Percentiles rank a stretch among this genome's conserved stretches.
Evolutionary conservation across 768 basidiomycete genomes (phyloP).

Genomic region (Amanita thiersii): DNA sequence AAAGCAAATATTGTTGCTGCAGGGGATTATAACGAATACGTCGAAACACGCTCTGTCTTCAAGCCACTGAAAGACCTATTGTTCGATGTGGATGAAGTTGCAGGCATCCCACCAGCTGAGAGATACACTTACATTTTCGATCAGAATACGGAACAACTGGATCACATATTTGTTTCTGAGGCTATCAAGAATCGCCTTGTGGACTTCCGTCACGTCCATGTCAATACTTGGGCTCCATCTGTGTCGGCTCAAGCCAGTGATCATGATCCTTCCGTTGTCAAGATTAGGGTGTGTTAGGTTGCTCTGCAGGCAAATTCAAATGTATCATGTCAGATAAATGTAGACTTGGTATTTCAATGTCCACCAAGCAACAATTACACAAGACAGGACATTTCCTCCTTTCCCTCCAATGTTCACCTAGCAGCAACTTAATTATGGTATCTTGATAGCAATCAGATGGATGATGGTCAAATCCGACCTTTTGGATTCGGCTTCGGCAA

Average conservation of each 20-base stretch:
- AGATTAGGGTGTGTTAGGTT: constrained; percentile 38
- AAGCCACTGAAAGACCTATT: constrained; percentile 31
- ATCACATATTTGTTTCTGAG: constrained; percentile 47
- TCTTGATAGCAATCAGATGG: too few relatives aligned
- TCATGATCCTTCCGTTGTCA: constrained; percentile 53
- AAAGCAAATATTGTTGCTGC: constrained; percentile 44
- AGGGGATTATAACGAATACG: constrained; percentile 58
- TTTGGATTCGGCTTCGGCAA: too few relatives aligned
- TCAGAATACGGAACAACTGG: constrained; percentile 50
- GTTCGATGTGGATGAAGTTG: constrained; percentile 43
- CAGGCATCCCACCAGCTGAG: constrained; percentile 37
- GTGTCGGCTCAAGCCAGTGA: constrained; percentile 39
- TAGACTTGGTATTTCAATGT: too few relatives aligned
- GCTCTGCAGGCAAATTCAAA: too few relatives aligned
- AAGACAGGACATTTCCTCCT: too few relatives aligned
- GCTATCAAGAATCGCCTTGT: constrained; percentile 32
- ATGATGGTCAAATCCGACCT: too few relatives aligned
- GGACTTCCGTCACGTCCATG: constrained; percentile 50
- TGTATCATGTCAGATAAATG: too few relatives aligned
- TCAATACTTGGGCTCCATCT: constrained; percentile 47
- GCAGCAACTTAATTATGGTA: too few relatives aligned
- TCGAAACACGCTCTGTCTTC: constrained; percentile 45
- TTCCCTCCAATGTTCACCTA: too few relatives aligned
- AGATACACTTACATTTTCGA: constrained; percentile 58
- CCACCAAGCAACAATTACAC: too few relatives aligned